These are phyloP conservation scores for Fusarium penzigii DNA, from an alignment of 2,329 filamentous ascomycete genomes.

Conservation along the genomic window DNA sequence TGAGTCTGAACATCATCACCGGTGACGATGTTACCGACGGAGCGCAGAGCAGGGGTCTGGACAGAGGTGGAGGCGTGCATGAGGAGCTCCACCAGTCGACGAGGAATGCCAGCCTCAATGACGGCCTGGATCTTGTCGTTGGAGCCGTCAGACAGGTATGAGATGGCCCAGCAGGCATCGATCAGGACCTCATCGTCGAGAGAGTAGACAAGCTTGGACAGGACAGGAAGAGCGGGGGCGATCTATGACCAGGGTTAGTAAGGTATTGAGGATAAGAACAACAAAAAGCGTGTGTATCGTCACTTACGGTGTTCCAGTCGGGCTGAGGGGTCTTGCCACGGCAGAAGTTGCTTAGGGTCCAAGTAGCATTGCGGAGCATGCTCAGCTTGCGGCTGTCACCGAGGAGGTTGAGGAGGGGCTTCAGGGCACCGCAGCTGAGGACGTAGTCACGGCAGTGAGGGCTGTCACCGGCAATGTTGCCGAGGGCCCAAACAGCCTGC, in stretches of 20 bases:
- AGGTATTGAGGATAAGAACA: too few species aligned
- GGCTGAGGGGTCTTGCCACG: constrained; percentile 99
- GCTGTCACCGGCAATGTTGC: constrained; percentile 98
- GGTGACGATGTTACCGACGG: constrained; percentile 97
- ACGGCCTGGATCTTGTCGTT: constrained; percentile 99
- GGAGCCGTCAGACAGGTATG: constrained; percentile 94
- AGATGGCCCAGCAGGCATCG: constrained; percentile 99
- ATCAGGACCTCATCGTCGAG: constrained; percentile 98
- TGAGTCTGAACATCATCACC: constrained; percentile 98
- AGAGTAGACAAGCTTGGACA: constrained; percentile 97
- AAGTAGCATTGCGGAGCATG: constrained; percentile 98
- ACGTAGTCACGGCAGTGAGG: constrained; percentile 97
- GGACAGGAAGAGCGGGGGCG: constrained; percentile 87
- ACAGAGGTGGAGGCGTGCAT: constrained; percentile 99
- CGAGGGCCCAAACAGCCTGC: constrained; percentile 97
- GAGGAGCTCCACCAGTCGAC: constrained; percentile 91
- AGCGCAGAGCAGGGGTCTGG: constrained; percentile 94
- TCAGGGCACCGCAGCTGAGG: constrained; percentile 84
- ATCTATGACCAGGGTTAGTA: constrained; percentile 60
- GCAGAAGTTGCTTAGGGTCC: constrained; percentile 99
- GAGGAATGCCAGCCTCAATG: constrained; percentile 96
- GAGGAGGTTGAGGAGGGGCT: constrained; percentile 83
- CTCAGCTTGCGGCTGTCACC: constrained; percentile 98
- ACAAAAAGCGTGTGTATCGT: constrained; percentile 16
- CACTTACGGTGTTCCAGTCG: constrained; percentile 88